A percentile compares a stretch with the other conserved stretches of the same genome.
These are phyloP conservation scores for Boletus mariae DNA, from an alignment of 1,284 basidiomycete species.

Conservation along the genomic window DNA sequence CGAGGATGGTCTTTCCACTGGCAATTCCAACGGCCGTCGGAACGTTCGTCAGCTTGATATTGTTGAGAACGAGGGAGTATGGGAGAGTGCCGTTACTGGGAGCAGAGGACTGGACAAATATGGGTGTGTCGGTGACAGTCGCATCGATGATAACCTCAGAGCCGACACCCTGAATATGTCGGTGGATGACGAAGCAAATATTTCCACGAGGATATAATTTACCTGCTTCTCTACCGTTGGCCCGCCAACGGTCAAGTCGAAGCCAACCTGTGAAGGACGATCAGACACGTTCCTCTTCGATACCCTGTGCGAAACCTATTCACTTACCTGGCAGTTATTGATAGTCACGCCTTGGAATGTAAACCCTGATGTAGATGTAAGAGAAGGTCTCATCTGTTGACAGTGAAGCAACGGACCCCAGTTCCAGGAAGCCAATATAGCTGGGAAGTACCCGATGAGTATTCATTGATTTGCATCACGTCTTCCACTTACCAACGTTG, in stretches of 20 bases:
- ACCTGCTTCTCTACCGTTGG: conserved; percentile 11
- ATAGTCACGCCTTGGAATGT: conserved; percentile 43
- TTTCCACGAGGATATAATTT: background rate
- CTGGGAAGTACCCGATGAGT: conserved; percentile 18
- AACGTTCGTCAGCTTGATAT: conserved; percentile 40
- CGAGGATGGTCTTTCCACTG: conserved; percentile 25
- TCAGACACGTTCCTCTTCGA: background rate
- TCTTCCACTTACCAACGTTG: conserved; percentile 33
- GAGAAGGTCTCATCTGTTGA: background rate
- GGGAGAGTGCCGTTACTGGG: conserved; percentile 29
- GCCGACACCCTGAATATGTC: conserved; percentile 35
- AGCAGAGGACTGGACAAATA: conserved; percentile 26
- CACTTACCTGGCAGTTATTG: conserved; percentile 40
- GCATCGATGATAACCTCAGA: conserved; percentile 48
- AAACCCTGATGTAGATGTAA: conserved; percentile 30
- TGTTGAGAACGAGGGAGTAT: conserved; percentile 43
- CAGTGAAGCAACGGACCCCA: conserved; percentile 35
- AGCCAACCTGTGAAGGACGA: conserved; percentile 33
- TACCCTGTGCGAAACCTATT: background rate
- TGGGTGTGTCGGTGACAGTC: conserved; percentile 35
- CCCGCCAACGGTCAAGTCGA: conserved; percentile 34
- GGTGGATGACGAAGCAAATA: background rate
- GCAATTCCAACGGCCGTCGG: conserved; percentile 45
- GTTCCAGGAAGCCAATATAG: conserved; percentile 41
- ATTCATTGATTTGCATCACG: background rate